phyloP scores from a whole-genome alignment of 108 stramenopile species.

The Skeletonema costatum region DNA sequence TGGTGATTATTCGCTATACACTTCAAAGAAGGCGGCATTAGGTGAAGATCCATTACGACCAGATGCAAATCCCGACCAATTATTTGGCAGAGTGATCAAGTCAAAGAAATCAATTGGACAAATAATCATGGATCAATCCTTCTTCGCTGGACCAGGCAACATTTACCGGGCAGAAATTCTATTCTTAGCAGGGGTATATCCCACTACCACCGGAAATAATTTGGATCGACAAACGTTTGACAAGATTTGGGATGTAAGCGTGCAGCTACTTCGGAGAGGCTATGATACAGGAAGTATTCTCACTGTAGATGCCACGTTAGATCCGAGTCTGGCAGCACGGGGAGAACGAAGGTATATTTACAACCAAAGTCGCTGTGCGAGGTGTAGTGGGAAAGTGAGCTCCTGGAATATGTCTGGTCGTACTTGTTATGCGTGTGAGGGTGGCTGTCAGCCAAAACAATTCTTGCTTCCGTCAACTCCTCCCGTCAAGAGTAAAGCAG shows the following conservation, averaged over 20 bases:
- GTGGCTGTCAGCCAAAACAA: constrained; percentile 56
- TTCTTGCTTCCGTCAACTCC: too few species aligned
- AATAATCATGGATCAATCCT: constrained; percentile 78
- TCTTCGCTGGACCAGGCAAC: constrained; percentile 74
- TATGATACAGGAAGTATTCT: constrained; percentile 67
- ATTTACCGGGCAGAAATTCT: constrained; percentile 83
- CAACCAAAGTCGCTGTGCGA: constrained; percentile 60
- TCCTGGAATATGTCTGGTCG: constrained; percentile 64
- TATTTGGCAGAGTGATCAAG: constrained; percentile 54
- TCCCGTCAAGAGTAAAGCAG: neutral
- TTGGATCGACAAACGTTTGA: constrained; percentile 56
- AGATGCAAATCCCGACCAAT: constrained; percentile 61
- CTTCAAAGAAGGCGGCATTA: constrained; percentile 50
- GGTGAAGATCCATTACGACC: constrained; percentile 75
- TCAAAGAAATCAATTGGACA: constrained; percentile 71
- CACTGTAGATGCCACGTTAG: constrained; percentile 56
- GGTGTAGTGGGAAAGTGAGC: constrained; percentile 47
- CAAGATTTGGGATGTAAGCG: constrained; percentile 59
- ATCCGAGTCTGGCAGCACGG: constrained; percentile 32
- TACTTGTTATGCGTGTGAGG: constrained; percentile 72
- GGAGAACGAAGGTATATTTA: constrained; percentile 73
- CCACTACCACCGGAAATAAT: constrained; percentile 41
- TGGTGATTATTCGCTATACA: constrained; percentile 57
- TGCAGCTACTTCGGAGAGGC: constrained; percentile 55
- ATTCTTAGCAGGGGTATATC: constrained; percentile 73